Base-by-base conservation (phyloP, 2,329 filamentous ascomycete genomes). In the Fusarium austroafricanum region DNA sequence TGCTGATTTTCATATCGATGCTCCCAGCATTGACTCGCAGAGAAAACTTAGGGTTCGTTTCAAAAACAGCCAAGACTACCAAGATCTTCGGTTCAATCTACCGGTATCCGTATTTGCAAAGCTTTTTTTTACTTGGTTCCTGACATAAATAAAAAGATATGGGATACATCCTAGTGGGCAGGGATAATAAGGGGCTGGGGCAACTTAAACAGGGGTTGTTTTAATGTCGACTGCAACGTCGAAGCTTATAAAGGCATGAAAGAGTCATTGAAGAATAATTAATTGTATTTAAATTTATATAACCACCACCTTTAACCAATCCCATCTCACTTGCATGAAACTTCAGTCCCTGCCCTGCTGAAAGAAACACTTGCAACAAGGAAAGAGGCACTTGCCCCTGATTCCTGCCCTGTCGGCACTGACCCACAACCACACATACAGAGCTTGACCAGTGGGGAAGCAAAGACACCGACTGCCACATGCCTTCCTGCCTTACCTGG, bases 401-500 rank as follows among this genome's bases (percentile, higher is more conserved):
- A 55, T 65, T 61, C 57, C 43, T 49, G 50, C 33, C 52, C 63
- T 68, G 60, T 47, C 35, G 50, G 60, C 31, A 42, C 50, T 40
- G 47, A 33, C 52, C 49, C 33, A n/a, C 29, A 33, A 50, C 43
- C 29, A 40, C 40, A n/a, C 28, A 18, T 17, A 31, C 52, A 45
- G 21, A 52, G 44, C 64, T 46, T 43, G 37, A n/a, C 43, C 21
- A 55, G 55, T 51, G 49, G 44, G 23, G 65, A 49, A 39, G 47
- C 29, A 62, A 44, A 43, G 21, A 29, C 56, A 45, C 39, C 53
- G 20, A 64, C 28, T 66, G 61, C 64, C 65, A 67, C 64, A 67
- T 68, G 58, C 35, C 39, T 64, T 68, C 58, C 45, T 67, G 58
- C 65, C 65, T 56, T 63, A 50, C 55, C 59, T 65, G 53, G 45